These are phyloP conservation scores for Pluteus cervinus DNA, from an alignment of 768 basidiomycete species.

Conservation along the genomic window DNA sequence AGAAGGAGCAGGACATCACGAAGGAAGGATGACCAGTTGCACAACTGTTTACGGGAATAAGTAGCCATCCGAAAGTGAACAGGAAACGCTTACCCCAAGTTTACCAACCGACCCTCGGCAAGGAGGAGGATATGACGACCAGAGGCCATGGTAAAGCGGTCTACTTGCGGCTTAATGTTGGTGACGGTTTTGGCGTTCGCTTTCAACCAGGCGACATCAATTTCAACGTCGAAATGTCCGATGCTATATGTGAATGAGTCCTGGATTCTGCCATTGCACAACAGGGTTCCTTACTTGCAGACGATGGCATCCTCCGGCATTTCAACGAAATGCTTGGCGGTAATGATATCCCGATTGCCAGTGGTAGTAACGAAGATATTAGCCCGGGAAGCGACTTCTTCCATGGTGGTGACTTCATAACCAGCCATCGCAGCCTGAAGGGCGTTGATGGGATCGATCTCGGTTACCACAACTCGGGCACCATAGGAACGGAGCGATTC, in stretches of 20 bases:
- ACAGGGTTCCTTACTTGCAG: slow-evolving; percentile 67
- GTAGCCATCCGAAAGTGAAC: slow-evolving; percentile 1
- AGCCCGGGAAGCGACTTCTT: slow-evolving; percentile 82
- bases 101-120: slow-evolving; percentile 98
- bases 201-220: slow-evolving; percentile 99
- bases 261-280: background rate
- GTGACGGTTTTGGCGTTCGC: slow-evolving; percentile 73
- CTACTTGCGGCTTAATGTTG: slow-evolving; percentile 99
- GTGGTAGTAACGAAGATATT: slow-evolving; percentile 99
- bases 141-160: slow-evolving; percentile 88
- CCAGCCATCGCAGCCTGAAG: slow-evolving; percentile 99
- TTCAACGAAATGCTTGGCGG: slow-evolving; percentile 79
- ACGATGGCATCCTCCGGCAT: slow-evolving; percentile 99
- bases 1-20: slow-evolving; percentile 99
- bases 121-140: slow-evolving; percentile 97
- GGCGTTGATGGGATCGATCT: slow-evolving; percentile 99
- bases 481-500: slow-evolving; percentile 97
- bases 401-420: slow-evolving; percentile 98
- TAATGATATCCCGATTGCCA: slow-evolving; percentile 98
- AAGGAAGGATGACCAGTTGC: slow-evolving; percentile 99
- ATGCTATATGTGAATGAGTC: slow-evolving; percentile 42
- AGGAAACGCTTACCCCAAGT: slow-evolving; percentile 68
- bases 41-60: slow-evolving; percentile 43
- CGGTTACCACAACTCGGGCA: slow-evolving; percentile 91
- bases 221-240: slow-evolving; percentile 84